A percentile compares a stretch with the other conserved stretches of the same genome.
Evolutionary conservation across 306 rosid species (phyloP).

Genomic region (Gastrolobium villosum): DNA sequence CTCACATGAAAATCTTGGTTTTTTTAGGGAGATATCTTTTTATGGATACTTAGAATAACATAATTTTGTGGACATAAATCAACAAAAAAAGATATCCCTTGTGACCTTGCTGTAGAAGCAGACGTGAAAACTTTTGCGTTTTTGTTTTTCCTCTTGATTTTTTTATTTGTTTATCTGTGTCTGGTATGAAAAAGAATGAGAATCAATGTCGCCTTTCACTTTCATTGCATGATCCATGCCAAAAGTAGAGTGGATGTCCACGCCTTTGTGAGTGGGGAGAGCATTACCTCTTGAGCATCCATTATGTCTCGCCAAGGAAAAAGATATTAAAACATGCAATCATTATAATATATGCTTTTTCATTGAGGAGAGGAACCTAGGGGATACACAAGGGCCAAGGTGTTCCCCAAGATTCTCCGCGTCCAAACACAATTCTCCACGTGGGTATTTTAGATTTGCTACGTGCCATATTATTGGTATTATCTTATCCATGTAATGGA

Average conservation of each 20-base stretch:
- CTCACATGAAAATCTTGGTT: constrained; percentile 52
- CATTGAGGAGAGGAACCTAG: constrained; percentile 27
- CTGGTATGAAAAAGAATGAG: constrained; percentile 54
- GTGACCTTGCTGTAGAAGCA: constrained; percentile 30
- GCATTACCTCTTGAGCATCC: constrained; percentile 65
- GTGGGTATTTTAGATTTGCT: constrained; percentile 31
- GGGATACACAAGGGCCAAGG: constrained; percentile 37
- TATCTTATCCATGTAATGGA: constrained; percentile 30
- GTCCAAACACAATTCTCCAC: constrained; percentile 43
- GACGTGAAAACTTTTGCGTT: constrained; percentile 41
- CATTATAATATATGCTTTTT: constrained; percentile 53
- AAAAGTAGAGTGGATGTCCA: constrained; percentile 57
- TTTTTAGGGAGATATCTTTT: constrained; percentile 46
- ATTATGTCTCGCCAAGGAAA: constrained; percentile 50
- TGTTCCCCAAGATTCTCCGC: constrained; percentile 45
- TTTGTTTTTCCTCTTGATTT: background rate
- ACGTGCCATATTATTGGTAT: constrained; percentile 30
- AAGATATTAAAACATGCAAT: constrained; percentile 43
- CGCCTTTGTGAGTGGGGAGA: constrained; percentile 62
- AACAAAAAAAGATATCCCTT: constrained; percentile 41
- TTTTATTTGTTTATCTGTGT: constrained; percentile 25
- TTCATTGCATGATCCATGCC: constrained; percentile 52
- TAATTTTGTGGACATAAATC: constrained; percentile 57
- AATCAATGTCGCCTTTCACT: constrained; percentile 57
- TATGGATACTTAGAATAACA: constrained; percentile 50